Percentiles rank a stretch among this genome's conserved stretches.
phyloP scores from a whole-genome alignment of 2,329 filamentous ascomycete species.

The Fusarium albosuccineum region DNA sequence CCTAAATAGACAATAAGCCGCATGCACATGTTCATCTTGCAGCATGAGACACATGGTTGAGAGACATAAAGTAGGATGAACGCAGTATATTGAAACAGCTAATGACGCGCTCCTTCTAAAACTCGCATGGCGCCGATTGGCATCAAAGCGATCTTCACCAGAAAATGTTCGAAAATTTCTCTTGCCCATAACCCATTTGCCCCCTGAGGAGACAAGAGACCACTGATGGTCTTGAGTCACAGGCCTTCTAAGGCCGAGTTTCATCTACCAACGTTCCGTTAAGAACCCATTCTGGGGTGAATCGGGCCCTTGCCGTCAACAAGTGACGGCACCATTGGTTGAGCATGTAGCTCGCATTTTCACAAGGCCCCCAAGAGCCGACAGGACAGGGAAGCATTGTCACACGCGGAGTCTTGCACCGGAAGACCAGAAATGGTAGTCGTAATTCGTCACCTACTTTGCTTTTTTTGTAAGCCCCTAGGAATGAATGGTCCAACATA shows the following conservation, averaged over 20 bases:
- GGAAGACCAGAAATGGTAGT: constrained; percentile 36
- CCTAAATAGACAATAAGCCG: constrained; percentile 9
- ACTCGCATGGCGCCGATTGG: no score
- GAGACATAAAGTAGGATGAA: not conserved
- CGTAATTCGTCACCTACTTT: constrained; percentile 47
- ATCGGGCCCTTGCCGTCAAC: constrained; percentile 79
- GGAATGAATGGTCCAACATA: constrained; percentile 31
- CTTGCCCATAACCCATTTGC: constrained; percentile 56
- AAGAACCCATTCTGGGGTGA: constrained; percentile 77
- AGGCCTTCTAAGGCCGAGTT: constrained; percentile 57
- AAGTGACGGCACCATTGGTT: constrained; percentile 80
- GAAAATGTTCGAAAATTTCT: constrained; percentile 57
- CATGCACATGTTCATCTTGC: not conserved
- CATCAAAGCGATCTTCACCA: not conserved
- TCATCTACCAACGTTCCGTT: constrained; percentile 86
- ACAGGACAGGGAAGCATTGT: constrained; percentile 9
- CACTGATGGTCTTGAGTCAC: constrained; percentile 44
- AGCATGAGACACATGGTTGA: no score
- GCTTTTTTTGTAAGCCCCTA: constrained; percentile 28
- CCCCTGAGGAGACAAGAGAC: constrained; percentile 43
- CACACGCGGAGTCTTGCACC: constrained; percentile 19
- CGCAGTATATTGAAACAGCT: not conserved
- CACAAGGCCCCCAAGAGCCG: constrained; percentile 17
- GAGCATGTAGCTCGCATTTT: constrained; percentile 15
- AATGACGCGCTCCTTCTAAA: no score